Percentiles rank a stretch among this genome's conserved stretches.
These are phyloP conservation scores for Pythium phragmitis DNA, from an alignment of 352 stramenopile genomes.

Conservation along the genomic window DNA sequence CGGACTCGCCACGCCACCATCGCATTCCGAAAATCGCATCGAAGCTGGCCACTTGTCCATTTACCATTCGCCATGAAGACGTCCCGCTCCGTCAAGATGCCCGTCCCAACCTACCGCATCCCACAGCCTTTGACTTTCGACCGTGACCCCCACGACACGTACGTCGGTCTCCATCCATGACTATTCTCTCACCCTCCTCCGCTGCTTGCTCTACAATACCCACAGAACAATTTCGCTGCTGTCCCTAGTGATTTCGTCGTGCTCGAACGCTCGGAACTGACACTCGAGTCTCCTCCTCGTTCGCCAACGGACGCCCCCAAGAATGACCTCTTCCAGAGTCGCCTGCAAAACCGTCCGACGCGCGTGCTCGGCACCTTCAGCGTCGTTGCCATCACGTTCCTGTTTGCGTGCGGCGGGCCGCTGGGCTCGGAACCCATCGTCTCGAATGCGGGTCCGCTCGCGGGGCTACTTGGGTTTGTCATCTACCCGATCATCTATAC, in stretches of 20 bases:
- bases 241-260: conserved; percentile 20
- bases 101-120: conserved; percentile 19
- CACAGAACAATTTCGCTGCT: not conserved
- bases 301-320: not conserved
- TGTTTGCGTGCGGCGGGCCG: conserved; percentile 46
- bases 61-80: not conserved
- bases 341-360: conserved; percentile 6
- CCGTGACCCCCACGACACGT: not conserved
- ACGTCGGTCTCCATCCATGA: conserved; percentile 3
- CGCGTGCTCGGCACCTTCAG: conserved; percentile 39
- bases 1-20: too few relatives aligned
- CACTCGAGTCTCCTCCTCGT: conserved; percentile 11
- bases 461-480: conserved; percentile 47
- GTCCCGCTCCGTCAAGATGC: not conserved
- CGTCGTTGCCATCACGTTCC: conserved; percentile 51
- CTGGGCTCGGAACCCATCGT: conserved; percentile 62
- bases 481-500: conserved; percentile 69
- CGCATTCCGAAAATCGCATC: not conserved
- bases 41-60: not conserved
- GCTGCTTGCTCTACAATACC: not conserved
- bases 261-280: not conserved
- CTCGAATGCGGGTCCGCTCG: conserved; percentile 47
- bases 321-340: conserved; percentile 10
- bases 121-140: not conserved
- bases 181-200: not conserved